phyloP scores from a whole-genome alignment of 257 asterid species.

The Lantana camara region DNA sequence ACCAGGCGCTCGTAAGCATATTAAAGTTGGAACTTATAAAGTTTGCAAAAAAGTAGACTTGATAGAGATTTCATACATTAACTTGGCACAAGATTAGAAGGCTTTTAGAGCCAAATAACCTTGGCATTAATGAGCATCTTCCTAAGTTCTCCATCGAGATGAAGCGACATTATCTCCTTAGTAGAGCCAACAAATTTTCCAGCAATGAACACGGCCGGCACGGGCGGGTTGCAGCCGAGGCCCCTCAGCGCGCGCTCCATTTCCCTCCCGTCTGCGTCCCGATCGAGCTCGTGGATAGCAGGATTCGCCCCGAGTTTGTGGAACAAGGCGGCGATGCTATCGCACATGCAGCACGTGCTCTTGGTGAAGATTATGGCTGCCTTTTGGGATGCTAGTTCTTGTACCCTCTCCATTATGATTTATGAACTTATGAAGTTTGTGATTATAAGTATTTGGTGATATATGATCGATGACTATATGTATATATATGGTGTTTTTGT shows the following conservation, averaged over 20 bases:
- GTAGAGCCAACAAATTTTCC: constrained; percentile 62
- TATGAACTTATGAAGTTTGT: too few species aligned
- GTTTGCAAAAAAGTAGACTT: constrained; percentile 18
- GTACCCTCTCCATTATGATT: constrained; percentile 41
- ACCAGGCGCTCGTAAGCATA: neutral
- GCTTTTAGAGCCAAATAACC: constrained; percentile 58
- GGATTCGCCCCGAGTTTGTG: constrained; percentile 69
- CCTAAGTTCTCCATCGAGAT: constrained; percentile 58
- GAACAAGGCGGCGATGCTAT: constrained; percentile 59
- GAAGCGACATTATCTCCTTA: constrained; percentile 53
- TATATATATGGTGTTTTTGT: too few species aligned
- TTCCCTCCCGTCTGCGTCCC: constrained; percentile 48
- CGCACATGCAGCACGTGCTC: constrained; percentile 71
- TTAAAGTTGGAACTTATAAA: neutral
- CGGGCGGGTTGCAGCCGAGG: constrained; percentile 57
- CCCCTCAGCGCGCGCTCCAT: constrained; percentile 50
- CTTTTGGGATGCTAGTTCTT: constrained; percentile 54
- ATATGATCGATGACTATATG: too few species aligned
- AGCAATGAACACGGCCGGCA: constrained; percentile 64
- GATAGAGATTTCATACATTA: neutral
- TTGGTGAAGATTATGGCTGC: constrained; percentile 63
- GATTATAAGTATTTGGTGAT: too few species aligned
- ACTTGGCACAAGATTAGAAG: neutral
- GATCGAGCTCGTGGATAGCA: constrained; percentile 54
- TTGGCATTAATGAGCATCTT: constrained; percentile 58